Percentiles rank a stretch among this genome's conserved stretches.
phyloP scores from a whole-genome alignment of 2,329 filamentous ascomycete species.

The Hyphodiscus sp. region DNA sequence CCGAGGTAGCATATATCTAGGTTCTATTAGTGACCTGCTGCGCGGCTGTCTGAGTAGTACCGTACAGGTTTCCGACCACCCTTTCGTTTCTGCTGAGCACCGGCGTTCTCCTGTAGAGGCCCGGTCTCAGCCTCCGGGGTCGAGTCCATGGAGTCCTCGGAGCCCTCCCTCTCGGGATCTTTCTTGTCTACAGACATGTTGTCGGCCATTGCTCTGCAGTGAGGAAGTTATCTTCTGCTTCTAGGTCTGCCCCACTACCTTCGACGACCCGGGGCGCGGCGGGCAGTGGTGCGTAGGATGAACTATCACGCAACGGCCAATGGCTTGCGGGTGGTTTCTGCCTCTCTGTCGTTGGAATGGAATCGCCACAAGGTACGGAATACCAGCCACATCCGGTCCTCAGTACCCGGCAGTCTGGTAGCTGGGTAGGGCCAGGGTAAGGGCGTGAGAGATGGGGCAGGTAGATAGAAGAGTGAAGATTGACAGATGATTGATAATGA shows the following conservation, averaged over 20 bases:
- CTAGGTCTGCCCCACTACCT: conserved; percentile 14
- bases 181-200: conserved; percentile 62
- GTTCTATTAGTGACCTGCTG: conserved; percentile 16
- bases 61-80: conserved; percentile 93
- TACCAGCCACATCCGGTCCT: not conserved
- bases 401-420: not conserved
- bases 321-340: conserved; percentile 28
- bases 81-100: conserved; percentile 79
- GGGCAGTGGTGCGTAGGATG: conserved; percentile 5
- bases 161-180: conserved; percentile 50
- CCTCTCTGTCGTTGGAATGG: conserved; percentile 10
- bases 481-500: not conserved
- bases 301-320: conserved; percentile 31
- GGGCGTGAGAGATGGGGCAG: too few species aligned
- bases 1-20: conserved; percentile 96
- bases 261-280: conserved; percentile 14
- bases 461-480: not conserved
- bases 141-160: conserved; percentile 52
- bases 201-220: conserved; percentile 46
- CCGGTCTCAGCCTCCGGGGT: conserved; percentile 49
- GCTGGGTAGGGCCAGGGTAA: not conserved
- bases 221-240: not conserved
- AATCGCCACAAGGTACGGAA: not conserved
- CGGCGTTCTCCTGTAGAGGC: conserved; percentile 41
- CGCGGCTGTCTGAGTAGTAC: conserved; percentile 21